Evolutionary conservation across 108 stramenopile genomes (phyloP), one percentile per base, ranked within the genome.

Genomic region (Nitzschia putrida): DNA sequence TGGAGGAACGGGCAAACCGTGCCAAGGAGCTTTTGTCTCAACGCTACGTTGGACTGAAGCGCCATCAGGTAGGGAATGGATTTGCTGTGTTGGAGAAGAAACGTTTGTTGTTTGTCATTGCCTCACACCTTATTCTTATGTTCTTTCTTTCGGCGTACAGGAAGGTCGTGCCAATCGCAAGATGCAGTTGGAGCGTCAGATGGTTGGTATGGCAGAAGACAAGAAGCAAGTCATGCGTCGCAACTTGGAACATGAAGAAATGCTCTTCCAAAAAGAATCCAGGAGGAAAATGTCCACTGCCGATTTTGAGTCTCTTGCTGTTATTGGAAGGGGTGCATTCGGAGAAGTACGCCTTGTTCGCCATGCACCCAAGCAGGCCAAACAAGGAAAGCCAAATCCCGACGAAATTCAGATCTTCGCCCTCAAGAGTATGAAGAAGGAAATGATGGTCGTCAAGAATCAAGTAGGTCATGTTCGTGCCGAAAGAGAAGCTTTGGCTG

Each of bases 391-490:
- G 13, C 80, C 85, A 29, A 80, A 79, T 14, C 61, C 58, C 13
- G 83, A 79, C 55, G 60, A 79, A 60, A 63, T 85, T 53, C 52
- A 94, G 69, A 88, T 99, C 18, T 99, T 87, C 68, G 99, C 99
- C 1, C 75, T 99, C 49, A 99, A 99, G 77, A 90, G 86, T 61
- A 99, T 99, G 99, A 96, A 98, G 74, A 99, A 99, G 81, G 96
- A 98, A 71, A 95, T 96, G 91, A 99, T 99, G 98, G 95, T 99
- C 38, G 42, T 97, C 76, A 99, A 99, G 81, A 99, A 99, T 77
- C 99, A 99, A 70, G 98, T 99, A 20, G 92, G 91, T 39, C 98
- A 99, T 80, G 95, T 99, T 10, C 85, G 92, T 22, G 98, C 99
- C 0, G 99, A 99, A 76, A 78, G 98, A 18, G 97, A 98, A 66